A percentile compares a stretch with the other conserved stretches of the same genome.
These are phyloP conservation scores for Taphrina betulina DNA, from an alignment of 1,139 yeast species.

Conservation along the genomic window DNA sequence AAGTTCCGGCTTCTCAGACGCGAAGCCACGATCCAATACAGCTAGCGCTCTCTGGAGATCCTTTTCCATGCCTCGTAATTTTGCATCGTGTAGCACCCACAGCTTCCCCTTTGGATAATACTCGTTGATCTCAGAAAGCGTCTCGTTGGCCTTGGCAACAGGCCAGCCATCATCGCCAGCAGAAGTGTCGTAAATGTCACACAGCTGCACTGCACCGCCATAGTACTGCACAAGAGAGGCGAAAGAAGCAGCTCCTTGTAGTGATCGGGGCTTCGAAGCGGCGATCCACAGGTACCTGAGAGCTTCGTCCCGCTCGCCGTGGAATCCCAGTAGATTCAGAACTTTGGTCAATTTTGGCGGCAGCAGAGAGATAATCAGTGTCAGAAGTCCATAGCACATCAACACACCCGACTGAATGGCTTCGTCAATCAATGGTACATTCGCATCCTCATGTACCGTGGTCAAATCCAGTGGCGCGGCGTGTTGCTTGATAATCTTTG, in stretches of 20 bases:
- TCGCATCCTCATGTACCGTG: slow-evolving; percentile 16
- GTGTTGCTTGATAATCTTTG: slow-evolving; percentile 5
- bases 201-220: slow-evolving; percentile 82
- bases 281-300: slow-evolving; percentile 86
- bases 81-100: slow-evolving; percentile 88
- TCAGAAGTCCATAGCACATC: slow-evolving; percentile 36
- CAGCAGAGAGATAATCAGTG: slow-evolving; percentile 79
- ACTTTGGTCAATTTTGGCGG: slow-evolving; percentile 92
- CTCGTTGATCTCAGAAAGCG: slow-evolving; percentile 42
- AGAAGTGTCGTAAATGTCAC: slow-evolving; percentile 58
- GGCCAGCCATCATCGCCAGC: slow-evolving; percentile 36
- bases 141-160: slow-evolving; percentile 35
- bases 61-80: slow-evolving; percentile 75
- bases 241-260: slow-evolving; percentile 88
- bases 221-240: slow-evolving; percentile 79
- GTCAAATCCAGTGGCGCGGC: neutral
- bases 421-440: slow-evolving; percentile 29
- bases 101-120: slow-evolving; percentile 81
- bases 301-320: slow-evolving; percentile 81
- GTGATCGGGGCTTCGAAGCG: slow-evolving; percentile 64
- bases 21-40: slow-evolving; percentile 50
- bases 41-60: slow-evolving; percentile 64
- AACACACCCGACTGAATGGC: slow-evolving; percentile 25
- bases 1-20: slow-evolving; percentile 66
- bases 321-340: slow-evolving; percentile 84